Base-by-base conservation (phyloP, 106 monocot species). In the Dioscorea zingiberensis region DNA sequence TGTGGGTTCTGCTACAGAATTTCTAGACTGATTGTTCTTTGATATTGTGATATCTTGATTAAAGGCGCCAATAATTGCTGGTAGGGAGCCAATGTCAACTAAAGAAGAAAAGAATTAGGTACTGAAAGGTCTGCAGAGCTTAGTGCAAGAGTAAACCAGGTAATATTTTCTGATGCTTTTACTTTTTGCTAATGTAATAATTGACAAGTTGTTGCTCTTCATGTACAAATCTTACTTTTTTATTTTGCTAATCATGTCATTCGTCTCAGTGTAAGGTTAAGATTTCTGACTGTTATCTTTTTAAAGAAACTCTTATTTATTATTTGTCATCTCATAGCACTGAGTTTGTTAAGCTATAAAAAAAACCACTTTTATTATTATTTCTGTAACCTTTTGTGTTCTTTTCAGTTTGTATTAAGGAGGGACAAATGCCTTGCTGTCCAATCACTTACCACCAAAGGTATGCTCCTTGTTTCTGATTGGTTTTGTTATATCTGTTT, bases 371-470 rank as follows among this genome's bases (percentile, higher is more conserved):
- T 38, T 38, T n/a, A n/a, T 38, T 32, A 62, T 17, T 22, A 47
- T 53, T 47, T 4, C 25, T 13, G 24, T 46, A 25, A 29, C 14
- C 28, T 56, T 22, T n/a, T 18, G 53, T 9, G 5, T 49, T 7
- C 13, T 63, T 77, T 91, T 61, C 85, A 98, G 97, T 98, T 98
- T 71, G 92, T 98, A 70, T 70, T 98, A 73, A 92, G 97, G 67
- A 83, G n/a, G 97, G 76, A 98, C 97, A 74, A 98, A 98, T 84
- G 76, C 92, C 47, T 79, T 98, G 69, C 63, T 98, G 65, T 98
- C 97, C 74, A 92, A 98, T 77, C 97, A 98, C 68, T 83, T 98
- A 63, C 97, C 97, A 67, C 97, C 97, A 55, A 98, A 98, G 97
- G 97, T 98, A 78, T 67, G 73, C 60, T 28, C 62, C 25, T 60